These are phyloP conservation scores for Acrasis kona DNA, from an alignment of 78 protist genomes.

Conservation along the genomic window DNA sequence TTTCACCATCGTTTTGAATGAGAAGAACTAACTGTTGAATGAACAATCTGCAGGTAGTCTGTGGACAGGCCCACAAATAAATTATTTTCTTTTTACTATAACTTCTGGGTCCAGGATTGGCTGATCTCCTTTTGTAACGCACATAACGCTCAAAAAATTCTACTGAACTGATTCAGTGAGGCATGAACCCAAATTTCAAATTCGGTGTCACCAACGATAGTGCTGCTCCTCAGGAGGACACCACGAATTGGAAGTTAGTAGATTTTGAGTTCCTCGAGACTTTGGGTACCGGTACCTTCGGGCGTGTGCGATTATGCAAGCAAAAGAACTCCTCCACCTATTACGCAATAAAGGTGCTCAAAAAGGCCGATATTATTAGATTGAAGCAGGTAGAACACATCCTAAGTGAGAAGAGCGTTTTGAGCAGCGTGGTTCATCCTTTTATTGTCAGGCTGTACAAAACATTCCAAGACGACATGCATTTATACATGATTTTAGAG, in stretches of 20 bases:
- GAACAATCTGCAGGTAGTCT: not conserved
- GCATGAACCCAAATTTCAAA: not conserved
- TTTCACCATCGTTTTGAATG: not conserved
- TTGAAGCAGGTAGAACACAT: conserved; percentile 49
- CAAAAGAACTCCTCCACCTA: not conserved
- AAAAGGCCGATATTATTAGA: conserved; percentile 54
- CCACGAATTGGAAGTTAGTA: not conserved
- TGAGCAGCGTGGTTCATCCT: conserved; percentile 48
- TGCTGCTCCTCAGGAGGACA: not conserved
- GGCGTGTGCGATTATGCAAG: conserved; percentile 1
- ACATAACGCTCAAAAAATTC: not conserved
- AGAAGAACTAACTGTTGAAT: not conserved
- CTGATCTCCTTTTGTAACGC: not conserved
- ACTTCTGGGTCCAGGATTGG: not conserved
- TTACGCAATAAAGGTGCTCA: conserved; percentile 67
- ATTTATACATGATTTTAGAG: conserved; percentile 66
- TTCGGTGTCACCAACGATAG: not conserved
- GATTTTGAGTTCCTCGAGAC: conserved; percentile 18
- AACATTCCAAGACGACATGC: conserved; percentile 43
- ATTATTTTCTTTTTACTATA: not conserved
- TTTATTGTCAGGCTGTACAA: conserved; percentile 66
- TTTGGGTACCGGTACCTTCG: conserved; percentile 33
- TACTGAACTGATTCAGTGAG: not conserved
- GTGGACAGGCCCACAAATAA: not conserved
- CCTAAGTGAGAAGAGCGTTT: conserved; percentile 48